Base-by-base conservation (phyloP, 2,329 filamentous ascomycete species). In the Aspergillus thermomutatus region DNA sequence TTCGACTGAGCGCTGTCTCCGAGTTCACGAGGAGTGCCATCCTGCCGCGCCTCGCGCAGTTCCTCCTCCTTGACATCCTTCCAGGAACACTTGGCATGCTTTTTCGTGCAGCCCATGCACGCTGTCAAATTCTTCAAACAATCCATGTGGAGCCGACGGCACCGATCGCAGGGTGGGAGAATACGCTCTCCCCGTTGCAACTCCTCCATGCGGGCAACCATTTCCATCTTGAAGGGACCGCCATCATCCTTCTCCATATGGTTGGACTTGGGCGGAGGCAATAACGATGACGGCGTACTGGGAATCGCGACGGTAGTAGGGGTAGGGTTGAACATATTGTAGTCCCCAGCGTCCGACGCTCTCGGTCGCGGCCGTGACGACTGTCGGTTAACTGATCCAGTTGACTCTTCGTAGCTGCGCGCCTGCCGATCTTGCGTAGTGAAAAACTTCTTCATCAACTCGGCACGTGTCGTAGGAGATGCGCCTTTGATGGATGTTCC, bases 71-170 rank as follows among this genome's bases (percentile, higher is more conserved):
- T 86, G n/a, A 94, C 84, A 47, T 89, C 86, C 63, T 87, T 89
- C 91, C 91, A 96, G 14, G 86, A 87, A 71, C 91, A 96, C 66
- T 92, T 92, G 21, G 90, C 90, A 70, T 96, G 91, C 71, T 95
- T 95, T 71, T 90, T 92, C 0, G 91, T 95, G 72, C 91, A 96
- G 23, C 90, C 91, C 72, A 88, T 85, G 68, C 92, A 96, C 8
- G 91, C 90, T 0, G 91, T 95, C 41, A 94, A 79, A 60, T 96
- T 90, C 74, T 95, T 95, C 49, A 92, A 79, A 60, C 91, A 96
- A 56, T 91, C 85, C 76, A 92, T 90, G 62, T 89, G 87, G 17
- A 95, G 79, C 28, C 91, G 82, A 47, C 91, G 83, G 70, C 91
- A 96, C 40, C 91, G 82, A 70, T 96, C 92, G 69, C 91, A 96